Evolutionary conservation across 75 land plant species (phyloP).

Genomic region (Larix kaempferi): DNA sequence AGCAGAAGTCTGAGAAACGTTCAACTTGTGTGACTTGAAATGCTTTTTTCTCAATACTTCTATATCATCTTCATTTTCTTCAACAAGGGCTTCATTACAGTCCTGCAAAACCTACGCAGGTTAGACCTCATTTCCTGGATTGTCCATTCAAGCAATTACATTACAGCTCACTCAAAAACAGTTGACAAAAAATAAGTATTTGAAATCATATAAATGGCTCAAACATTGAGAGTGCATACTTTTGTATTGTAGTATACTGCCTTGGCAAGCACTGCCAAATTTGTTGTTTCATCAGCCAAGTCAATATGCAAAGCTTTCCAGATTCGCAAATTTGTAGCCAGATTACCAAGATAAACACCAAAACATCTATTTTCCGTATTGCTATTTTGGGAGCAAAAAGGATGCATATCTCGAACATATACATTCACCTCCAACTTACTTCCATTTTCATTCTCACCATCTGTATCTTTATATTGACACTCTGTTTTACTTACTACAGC

Average conservation of each 20-base stretch:
- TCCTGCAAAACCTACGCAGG: background rate
- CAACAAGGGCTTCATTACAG: background rate
- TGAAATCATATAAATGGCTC: background rate
- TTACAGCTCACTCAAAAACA: background rate
- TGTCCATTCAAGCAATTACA: background rate
- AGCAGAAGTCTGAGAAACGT: slow-evolving; percentile 52
- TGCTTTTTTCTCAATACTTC: background rate
- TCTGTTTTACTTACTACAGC: background rate
- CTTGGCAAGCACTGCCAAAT: slow-evolving; percentile 19
- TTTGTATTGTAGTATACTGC: slow-evolving; percentile 9
- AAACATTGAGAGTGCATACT: slow-evolving; percentile 15
- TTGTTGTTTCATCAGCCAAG: slow-evolving; percentile 9
- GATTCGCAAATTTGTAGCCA: slow-evolving; percentile 37
- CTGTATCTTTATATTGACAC: background rate
- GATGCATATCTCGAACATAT: slow-evolving; percentile 4
- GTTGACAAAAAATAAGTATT: background rate
- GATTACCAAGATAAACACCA: slow-evolving; percentile 31
- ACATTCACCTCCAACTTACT: background rate
- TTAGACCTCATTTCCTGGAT: background rate
- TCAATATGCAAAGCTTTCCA: slow-evolving; percentile 40
- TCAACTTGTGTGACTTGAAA: slow-evolving; percentile 18
- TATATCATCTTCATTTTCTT: slow-evolving; percentile 5
- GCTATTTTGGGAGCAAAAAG: background rate
- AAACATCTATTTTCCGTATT: slow-evolving; percentile 7
- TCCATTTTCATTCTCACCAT: background rate